Conservation (phyloP, 148 eudicot genomes). For the Rhododendron vialii region DNA sequence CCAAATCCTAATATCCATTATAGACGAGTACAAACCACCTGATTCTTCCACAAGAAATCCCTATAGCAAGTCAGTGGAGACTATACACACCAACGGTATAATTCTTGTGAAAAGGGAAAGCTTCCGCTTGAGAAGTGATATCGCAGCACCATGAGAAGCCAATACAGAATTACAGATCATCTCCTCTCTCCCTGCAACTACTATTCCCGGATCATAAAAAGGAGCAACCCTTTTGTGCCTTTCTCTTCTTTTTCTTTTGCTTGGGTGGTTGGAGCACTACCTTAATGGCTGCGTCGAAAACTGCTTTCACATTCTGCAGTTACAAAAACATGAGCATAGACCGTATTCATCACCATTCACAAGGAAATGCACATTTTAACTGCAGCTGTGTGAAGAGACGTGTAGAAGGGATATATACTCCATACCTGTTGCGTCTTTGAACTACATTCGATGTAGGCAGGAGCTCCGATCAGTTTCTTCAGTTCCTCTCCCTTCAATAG, state of each 20-base stretch:
- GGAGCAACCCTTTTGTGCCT: conserved; percentile 33
- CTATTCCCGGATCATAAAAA: conserved; percentile 27
- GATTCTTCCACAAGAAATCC: conserved; percentile 3
- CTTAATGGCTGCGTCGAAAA: conserved; percentile 64
- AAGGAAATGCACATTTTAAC: neutral
- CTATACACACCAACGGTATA: conserved; percentile 26
- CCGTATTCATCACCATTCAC: neutral
- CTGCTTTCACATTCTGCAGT: conserved; percentile 28
- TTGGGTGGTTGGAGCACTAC: conserved; percentile 64
- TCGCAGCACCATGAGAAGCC: neutral
- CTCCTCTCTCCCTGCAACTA: neutral
- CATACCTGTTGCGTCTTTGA: conserved; percentile 77
- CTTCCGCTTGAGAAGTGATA: neutral
- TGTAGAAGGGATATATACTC: neutral
- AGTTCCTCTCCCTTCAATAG: conserved; percentile 35
- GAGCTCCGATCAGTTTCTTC: conserved; percentile 43
- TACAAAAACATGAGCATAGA: neutral
- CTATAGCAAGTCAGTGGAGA: conserved; percentile 23
- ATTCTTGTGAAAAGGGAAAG: conserved; percentile 1
- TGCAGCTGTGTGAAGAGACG: neutral
- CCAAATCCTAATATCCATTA: conserved; percentile 5
- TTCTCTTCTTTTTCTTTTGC: conserved; percentile 53
- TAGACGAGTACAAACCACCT: conserved; percentile 2
- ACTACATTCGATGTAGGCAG: conserved; percentile 77
- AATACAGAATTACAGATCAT: neutral